A percentile compares a stretch with the other conserved stretches of the same genome.
These are phyloP conservation scores for Pythium apleroticum DNA, from an alignment of 352 stramenopile genomes.

Conservation along the genomic window DNA sequence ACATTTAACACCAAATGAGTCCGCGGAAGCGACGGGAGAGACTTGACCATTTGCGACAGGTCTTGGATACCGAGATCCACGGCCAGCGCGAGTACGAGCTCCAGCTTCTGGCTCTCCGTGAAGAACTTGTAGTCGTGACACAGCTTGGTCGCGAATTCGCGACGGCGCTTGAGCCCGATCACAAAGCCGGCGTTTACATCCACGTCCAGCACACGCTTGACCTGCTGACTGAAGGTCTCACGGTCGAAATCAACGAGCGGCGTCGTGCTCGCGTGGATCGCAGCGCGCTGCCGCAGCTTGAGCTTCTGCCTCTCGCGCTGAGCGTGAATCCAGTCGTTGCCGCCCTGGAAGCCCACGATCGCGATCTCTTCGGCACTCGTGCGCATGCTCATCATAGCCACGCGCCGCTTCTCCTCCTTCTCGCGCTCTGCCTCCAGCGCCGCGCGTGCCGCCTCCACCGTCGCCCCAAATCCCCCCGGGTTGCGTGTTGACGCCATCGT, in stretches of 20 bases:
- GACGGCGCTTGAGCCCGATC: slow-evolving; percentile 73
- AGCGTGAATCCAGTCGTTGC: slow-evolving; percentile 53
- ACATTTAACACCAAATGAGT: slow-evolving; percentile 85
- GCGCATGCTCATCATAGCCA: slow-evolving; percentile 16
- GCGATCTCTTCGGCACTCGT: slow-evolving; percentile 20
- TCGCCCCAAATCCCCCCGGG: not conserved
- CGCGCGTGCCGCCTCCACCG: slow-evolving; percentile 14
- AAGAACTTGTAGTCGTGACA: slow-evolving; percentile 79
- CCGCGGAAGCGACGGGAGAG: slow-evolving; percentile 68
- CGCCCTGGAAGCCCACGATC: slow-evolving; percentile 43
- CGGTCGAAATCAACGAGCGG: slow-evolving; percentile 59
- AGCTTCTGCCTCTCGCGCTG: slow-evolving; percentile 39
- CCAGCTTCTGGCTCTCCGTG: slow-evolving; percentile 72
- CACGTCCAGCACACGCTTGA: slow-evolving; percentile 64
- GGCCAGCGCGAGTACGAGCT: slow-evolving; percentile 75
- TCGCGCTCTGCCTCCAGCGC: slow-evolving; percentile 26
- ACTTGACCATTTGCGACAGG: slow-evolving; percentile 80
- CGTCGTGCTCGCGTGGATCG: slow-evolving; percentile 31
- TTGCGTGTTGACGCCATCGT: slow-evolving; percentile 9
- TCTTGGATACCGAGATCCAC: slow-evolving; percentile 81
- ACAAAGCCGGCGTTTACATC: slow-evolving; percentile 82
- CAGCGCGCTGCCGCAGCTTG: slow-evolving; percentile 39
- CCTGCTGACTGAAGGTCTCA: slow-evolving; percentile 50
- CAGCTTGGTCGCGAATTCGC: slow-evolving; percentile 74
- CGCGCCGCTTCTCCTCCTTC: slow-evolving; percentile 21